A percentile compares a stretch with the other conserved stretches of the same genome.
phyloP scores from a whole-genome alignment of 148 eudicot genomes.

The Rhododendron henanense region DNA sequence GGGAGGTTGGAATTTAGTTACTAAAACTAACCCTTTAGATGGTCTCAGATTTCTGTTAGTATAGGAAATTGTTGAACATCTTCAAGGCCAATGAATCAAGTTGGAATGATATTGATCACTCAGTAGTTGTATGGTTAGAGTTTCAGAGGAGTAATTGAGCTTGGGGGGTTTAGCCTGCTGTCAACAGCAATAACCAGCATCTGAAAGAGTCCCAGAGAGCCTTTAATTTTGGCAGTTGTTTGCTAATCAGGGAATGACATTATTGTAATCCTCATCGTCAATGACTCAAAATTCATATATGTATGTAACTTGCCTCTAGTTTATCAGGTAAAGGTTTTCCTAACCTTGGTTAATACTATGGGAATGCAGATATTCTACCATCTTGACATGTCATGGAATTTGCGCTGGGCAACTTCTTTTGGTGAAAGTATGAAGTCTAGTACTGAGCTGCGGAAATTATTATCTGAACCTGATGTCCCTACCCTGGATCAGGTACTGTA shows the following conservation, averaged over 20 bases:
- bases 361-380: constrained; percentile 71
- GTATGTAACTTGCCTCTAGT: not conserved
- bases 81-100: not conserved
- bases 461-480: constrained; percentile 61
- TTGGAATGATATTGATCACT: not conserved
- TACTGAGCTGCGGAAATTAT: constrained; percentile 29
- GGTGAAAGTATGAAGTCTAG: constrained; percentile 23
- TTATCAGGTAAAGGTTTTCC: not conserved
- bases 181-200: not conserved
- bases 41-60: not conserved
- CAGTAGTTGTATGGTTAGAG: not conserved
- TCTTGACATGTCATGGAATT: constrained; percentile 84
- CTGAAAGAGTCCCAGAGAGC: not conserved
- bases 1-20: not conserved
- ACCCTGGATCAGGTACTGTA: constrained; percentile 60
- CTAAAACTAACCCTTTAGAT: not conserved
- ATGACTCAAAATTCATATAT: not conserved
- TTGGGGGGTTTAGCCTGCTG: not conserved
- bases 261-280: not conserved
- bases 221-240: not conserved
- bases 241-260: not conserved
- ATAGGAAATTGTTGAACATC: not conserved
- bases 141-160: not conserved
- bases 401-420: constrained; percentile 57
- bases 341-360: not conserved